Percentiles rank a stretch among this genome's conserved stretches.
These are phyloP conservation scores for Ascochyta koolunga DNA, from an alignment of 2,329 filamentous ascomycete species.

Conservation along the genomic window DNA sequence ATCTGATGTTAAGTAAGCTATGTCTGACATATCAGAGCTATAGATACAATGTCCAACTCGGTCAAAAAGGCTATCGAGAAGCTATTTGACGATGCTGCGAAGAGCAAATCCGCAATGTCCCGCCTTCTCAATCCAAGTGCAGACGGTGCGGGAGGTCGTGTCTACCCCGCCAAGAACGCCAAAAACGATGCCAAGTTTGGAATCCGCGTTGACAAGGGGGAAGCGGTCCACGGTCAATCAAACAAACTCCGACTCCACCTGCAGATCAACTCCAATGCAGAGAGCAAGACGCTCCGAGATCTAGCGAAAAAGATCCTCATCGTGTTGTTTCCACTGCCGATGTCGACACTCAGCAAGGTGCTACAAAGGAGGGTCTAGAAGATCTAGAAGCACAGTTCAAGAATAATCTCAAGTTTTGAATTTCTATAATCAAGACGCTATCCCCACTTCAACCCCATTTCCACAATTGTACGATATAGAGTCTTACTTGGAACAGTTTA, in stretches of 20 bases:
- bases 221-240: neutral
- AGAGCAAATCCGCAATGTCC: constrained; percentile 3
- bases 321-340: neutral
- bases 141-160: constrained; percentile 2
- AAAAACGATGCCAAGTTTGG: constrained; percentile 1
- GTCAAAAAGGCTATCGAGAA: constrained; percentile 1
- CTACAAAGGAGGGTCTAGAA: neutral
- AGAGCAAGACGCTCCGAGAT: neutral
- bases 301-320: neutral
- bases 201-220: constrained; percentile 1
- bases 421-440: neutral
- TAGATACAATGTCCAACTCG: constrained; percentile 3
- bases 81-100: constrained; percentile 5
- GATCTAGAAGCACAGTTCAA: neutral
- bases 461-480: neutral
- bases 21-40: constrained; percentile 1
- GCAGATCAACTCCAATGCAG: constrained; percentile 5
- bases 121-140: constrained; percentile 5
- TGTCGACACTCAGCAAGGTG: neutral
- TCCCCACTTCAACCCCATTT: neutral
- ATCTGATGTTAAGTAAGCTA: constrained; percentile 13
- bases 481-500: neutral
- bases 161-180: constrained; percentile 5
- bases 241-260: constrained; percentile 2
- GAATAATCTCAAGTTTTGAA: neutral